Conservation (phyloP, 164 flowering plant genomes). For the Sextonia rubra region DNA sequence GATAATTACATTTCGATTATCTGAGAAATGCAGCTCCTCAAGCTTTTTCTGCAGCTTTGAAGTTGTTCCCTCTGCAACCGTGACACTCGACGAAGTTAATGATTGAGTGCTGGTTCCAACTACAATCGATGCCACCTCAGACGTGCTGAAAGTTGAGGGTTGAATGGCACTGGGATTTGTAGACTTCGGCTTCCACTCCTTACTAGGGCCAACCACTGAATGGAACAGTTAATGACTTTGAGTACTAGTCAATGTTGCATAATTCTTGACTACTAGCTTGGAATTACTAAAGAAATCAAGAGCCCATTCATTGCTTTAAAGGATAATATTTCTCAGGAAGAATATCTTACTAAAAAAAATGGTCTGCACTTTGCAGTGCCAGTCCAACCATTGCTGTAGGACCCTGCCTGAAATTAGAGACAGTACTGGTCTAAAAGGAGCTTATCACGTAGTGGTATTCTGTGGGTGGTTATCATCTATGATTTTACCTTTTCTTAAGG, state of each 20-base stretch:
- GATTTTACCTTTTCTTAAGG: too few species aligned
- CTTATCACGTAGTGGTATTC: too few species aligned
- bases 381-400: too few species aligned
- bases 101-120: constrained; percentile 30
- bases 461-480: too few species aligned
- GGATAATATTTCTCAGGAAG: not conserved
- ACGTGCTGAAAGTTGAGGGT: constrained; percentile 15
- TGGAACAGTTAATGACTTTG: constrained; percentile 1
- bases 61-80: constrained; percentile 36
- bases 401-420: too few species aligned
- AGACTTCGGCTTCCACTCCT: constrained; percentile 91
- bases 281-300: not conserved
- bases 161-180: constrained; percentile 31
- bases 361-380: not conserved
- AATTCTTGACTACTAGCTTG: not conserved
- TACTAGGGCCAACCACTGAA: constrained; percentile 46
- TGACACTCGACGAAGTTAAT: constrained; percentile 20
- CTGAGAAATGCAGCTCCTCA: constrained; percentile 47
- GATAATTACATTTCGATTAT: constrained; percentile 65
- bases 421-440: too few species aligned
- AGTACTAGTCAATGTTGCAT: not conserved
- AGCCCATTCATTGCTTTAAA: not conserved
- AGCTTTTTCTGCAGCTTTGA: constrained; percentile 51
- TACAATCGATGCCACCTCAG: constrained; percentile 31
- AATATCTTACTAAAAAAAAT: too few species aligned